phyloP scores from a whole-genome alignment of 495 filamentous ascomycete species.

The Patellaria atrata region DNA sequence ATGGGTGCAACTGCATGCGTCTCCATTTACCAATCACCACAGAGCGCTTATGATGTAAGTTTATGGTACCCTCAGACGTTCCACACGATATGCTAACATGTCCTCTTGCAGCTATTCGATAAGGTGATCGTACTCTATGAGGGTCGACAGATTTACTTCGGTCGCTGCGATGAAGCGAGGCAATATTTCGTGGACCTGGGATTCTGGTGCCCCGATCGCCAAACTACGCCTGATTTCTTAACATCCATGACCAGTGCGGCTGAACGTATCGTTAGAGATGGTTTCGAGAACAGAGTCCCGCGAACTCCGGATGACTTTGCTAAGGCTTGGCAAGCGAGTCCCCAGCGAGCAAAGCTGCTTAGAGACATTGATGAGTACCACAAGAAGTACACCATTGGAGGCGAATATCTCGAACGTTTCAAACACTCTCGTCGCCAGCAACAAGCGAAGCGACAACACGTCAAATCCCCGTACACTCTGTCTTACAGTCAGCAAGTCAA shows the following conservation, averaged over 20 bases:
- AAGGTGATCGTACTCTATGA: slow-evolving; percentile 30
- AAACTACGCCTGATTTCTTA: slow-evolving; percentile 57
- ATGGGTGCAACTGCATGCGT: slow-evolving; percentile 26
- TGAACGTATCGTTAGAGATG: slow-evolving; percentile 44
- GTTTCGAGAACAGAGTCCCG: slow-evolving; percentile 50
- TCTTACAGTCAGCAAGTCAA: slow-evolving; percentile 55
- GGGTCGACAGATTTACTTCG: slow-evolving; percentile 31
- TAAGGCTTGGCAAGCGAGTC: slow-evolving; percentile 56
- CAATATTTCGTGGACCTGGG: slow-evolving; percentile 39
- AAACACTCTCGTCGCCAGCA: slow-evolving; percentile 48
- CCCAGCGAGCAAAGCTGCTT: slow-evolving; percentile 49
- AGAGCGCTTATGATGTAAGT: slow-evolving; percentile 27
- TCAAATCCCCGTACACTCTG: slow-evolving; percentile 62
- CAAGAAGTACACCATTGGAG: slow-evolving; percentile 43
- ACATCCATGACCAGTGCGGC: slow-evolving; percentile 56
- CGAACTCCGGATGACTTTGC: slow-evolving; percentile 59
- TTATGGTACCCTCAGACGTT: no score
- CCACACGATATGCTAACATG: no score
- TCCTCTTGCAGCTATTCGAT: no score
- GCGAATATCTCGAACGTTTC: slow-evolving; percentile 52
- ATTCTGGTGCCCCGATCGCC: slow-evolving; percentile 42
- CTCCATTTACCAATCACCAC: slow-evolving; percentile 29
- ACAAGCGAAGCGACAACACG: slow-evolving; percentile 48
- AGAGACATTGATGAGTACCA: slow-evolving; percentile 61
- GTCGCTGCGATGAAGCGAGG: slow-evolving; percentile 18